Percentiles rank a stretch among this genome's conserved stretches.
These are phyloP conservation scores for Eragrostis curvula DNA, from an alignment of 176 grass and related monocot genomes.

Conservation along the genomic window DNA sequence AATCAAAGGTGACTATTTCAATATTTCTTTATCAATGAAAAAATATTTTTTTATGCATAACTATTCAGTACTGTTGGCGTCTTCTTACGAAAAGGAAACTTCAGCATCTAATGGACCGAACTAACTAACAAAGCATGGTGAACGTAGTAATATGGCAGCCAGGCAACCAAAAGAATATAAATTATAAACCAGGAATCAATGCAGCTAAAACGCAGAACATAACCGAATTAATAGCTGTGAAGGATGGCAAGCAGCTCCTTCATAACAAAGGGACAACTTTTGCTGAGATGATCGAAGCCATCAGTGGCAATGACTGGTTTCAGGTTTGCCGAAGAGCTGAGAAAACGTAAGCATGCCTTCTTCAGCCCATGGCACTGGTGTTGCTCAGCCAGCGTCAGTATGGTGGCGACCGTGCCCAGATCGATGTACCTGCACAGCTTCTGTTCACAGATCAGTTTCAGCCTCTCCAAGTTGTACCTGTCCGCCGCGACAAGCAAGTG, in stretches of 20 bases:
- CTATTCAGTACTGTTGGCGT: too few species aligned
- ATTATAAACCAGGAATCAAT: not conserved
- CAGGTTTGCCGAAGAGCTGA: not conserved
- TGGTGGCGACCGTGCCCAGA: not conserved
- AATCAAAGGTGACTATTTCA: too few species aligned
- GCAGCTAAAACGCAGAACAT: too few species aligned
- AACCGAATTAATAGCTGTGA: not conserved
- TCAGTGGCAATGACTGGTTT: not conserved
- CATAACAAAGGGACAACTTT: not conserved
- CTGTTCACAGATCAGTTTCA: not conserved
- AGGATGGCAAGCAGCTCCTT: not conserved
- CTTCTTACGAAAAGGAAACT: too few species aligned
- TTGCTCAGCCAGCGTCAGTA: not conserved
- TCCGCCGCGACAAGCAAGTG: not conserved
- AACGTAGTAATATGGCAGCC: too few species aligned
- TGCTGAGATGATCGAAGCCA: not conserved
- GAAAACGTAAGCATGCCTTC: not conserved
- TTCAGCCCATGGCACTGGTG: not conserved
- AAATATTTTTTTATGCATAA: too few species aligned
- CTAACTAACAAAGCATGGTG: too few species aligned
- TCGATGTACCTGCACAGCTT: not conserved
- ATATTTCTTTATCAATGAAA: too few species aligned
- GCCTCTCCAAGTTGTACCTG: not conserved
- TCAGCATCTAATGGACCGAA: too few species aligned
- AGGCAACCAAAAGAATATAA: too few species aligned